Evolutionary conservation across 2,329 filamentous ascomycete species (phyloP).

Genomic region (Colletotrichum sp.): DNA sequence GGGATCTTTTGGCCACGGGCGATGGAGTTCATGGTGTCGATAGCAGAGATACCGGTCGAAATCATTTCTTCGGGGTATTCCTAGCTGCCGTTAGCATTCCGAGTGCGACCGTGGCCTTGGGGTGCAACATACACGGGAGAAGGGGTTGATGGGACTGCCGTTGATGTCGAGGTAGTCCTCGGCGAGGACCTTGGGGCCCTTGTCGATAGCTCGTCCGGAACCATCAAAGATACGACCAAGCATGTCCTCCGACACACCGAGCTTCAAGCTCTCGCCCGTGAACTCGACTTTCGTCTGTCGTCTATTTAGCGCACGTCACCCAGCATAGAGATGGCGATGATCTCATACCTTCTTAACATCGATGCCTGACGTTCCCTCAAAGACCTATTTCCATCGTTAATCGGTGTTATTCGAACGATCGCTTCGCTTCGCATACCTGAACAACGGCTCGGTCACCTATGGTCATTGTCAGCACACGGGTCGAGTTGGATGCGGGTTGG

Average conservation of each 20-base stretch:
- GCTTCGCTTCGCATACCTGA: conserved; percentile 65
- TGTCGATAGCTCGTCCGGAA: conserved; percentile 97
- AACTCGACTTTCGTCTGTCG: conserved; percentile 95
- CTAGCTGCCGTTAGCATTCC: conserved; percentile 47
- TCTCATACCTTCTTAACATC: conserved; percentile 93
- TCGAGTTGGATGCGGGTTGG: conserved; percentile 19
- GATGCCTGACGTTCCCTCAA: conserved; percentile 95
- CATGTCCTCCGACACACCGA: conserved; percentile 99
- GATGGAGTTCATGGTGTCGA: conserved; percentile 98
- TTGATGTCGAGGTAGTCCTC: conserved; percentile 99
- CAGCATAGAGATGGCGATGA: conserved; percentile 2
- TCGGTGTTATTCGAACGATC: conserved; percentile 5
- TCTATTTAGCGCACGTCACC: conserved; percentile 7
- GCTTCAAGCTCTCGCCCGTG: conserved; percentile 94
- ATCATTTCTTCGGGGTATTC: conserved; percentile 99
- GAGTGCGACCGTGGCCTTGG: neutral
- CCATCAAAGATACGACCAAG: conserved; percentile 98
- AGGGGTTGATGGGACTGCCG: conserved; percentile 97
- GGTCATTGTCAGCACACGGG: conserved; percentile 23
- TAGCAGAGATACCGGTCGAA: conserved; percentile 97
- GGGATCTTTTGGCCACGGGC: conserved; percentile 99
- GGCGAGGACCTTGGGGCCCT: conserved; percentile 95
- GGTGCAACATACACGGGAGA: conserved; percentile 75
- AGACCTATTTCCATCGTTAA: conserved; percentile 68
- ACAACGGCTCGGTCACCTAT: conserved; percentile 91